Evolutionary conservation across 306 rosid genomes (phyloP).

Genomic region (Fragaria iinumae): DNA sequence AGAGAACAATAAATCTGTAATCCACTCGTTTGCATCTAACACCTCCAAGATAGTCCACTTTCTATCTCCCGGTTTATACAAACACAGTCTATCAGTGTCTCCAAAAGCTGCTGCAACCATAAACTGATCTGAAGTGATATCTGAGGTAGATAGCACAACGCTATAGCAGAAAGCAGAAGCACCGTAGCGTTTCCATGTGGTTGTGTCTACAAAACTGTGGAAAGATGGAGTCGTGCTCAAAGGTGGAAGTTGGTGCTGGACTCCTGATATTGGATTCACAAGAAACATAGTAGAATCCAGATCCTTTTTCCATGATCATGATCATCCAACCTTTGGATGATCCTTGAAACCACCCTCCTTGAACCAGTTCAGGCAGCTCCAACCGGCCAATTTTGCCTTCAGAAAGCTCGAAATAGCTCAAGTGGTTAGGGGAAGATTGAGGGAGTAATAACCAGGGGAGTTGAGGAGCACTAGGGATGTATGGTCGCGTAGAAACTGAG

Average conservation of each 20-base stretch:
- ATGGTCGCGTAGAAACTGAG: not conserved
- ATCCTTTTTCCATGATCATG: not conserved
- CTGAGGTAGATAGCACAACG: not conserved
- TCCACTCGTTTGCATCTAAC: not conserved
- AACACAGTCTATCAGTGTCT: not conserved
- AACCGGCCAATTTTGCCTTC: not conserved
- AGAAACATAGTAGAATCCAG: not conserved
- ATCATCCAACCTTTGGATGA: not conserved
- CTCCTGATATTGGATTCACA: not conserved
- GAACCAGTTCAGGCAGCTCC: not conserved
- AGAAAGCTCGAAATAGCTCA: not conserved
- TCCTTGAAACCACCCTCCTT: not conserved
- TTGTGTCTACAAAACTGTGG: not conserved
- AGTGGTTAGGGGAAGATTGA: not conserved
- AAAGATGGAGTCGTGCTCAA: not conserved
- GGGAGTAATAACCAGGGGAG: not conserved
- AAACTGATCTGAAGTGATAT: not conserved
- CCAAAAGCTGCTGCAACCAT: not conserved
- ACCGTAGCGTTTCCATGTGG: not conserved
- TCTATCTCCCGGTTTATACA: not conserved
- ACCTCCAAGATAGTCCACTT: not conserved
- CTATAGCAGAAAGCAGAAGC: not conserved
- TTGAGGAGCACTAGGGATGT: not conserved
- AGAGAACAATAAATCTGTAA: not conserved
- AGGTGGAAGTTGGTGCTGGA: not conserved